These are phyloP conservation scores for Cyberlindnera maclurae DNA, from an alignment of 805 yeast genomes.

Conservation along the genomic window DNA sequence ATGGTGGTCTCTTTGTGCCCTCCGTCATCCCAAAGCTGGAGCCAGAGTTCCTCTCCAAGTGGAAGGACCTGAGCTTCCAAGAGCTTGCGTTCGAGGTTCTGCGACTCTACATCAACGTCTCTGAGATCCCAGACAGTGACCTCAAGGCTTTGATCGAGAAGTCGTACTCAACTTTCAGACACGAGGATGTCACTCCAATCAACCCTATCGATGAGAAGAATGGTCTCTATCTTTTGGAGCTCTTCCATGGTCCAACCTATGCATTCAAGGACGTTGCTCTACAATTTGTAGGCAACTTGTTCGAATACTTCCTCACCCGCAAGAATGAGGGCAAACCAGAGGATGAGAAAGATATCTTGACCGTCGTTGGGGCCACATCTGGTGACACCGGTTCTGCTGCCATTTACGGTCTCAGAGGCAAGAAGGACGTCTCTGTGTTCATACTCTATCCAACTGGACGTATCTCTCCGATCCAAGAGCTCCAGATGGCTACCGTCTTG, in stretches of 20 bases:
- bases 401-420: constrained; percentile 93
- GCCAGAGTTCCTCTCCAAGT: constrained; percentile 46
- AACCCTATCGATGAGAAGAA: constrained; percentile 48
- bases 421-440: constrained; percentile 95
- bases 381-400: constrained; percentile 99
- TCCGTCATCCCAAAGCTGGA: constrained; percentile 63
- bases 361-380: constrained; percentile 98
- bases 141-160: constrained; percentile 52
- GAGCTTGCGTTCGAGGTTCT: constrained; percentile 84
- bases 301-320: constrained; percentile 84
- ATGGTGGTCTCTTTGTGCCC: constrained; percentile 94
- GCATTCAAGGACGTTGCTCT: constrained; percentile 98
- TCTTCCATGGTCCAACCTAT: constrained; percentile 98
- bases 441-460: constrained; percentile 96
- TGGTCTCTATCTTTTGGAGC: constrained; percentile 72
- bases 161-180: constrained; percentile 88
- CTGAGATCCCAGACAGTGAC: constrained; percentile 69
- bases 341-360: constrained; percentile 66
- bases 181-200: constrained; percentile 84
- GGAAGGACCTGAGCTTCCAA: constrained; percentile 74
- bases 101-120: constrained; percentile 64
- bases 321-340: constrained; percentile 50
- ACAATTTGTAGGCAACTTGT: constrained; percentile 94
- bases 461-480: constrained; percentile 96
- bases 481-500: constrained; percentile 95